These are phyloP conservation scores for Baeospora myosura DNA, from an alignment of 1,284 basidiomycete genomes.

Conservation along the genomic window DNA sequence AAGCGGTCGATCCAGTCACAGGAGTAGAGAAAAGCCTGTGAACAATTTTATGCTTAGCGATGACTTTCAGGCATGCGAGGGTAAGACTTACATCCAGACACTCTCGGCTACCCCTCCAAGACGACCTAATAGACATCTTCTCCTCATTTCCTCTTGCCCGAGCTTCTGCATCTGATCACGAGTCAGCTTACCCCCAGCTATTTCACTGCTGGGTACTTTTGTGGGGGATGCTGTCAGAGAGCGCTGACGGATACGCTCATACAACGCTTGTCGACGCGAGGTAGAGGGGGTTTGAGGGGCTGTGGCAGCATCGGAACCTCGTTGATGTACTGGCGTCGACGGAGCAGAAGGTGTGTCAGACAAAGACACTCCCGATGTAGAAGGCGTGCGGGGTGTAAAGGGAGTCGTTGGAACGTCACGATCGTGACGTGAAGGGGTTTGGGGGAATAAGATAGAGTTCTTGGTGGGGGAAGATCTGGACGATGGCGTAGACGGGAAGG, in stretches of 20 bases:
- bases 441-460: constrained; percentile 41
- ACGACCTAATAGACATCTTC: constrained; percentile 67
- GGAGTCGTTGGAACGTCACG: constrained; percentile 25
- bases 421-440: constrained; percentile 42
- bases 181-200: constrained; percentile 38
- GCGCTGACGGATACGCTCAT: constrained; percentile 68
- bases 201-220: constrained; percentile 40
- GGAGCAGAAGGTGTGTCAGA: constrained; percentile 34
- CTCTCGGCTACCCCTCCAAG: constrained; percentile 73
- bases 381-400: constrained; percentile 44
- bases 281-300: constrained; percentile 62
- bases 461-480: constrained; percentile 34
- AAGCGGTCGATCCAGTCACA: constrained; percentile 33
- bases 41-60: constrained; percentile 1
- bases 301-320: constrained; percentile 43
- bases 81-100: constrained; percentile 66
- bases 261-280: constrained; percentile 67
- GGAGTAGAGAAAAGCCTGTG: constrained; percentile 61
- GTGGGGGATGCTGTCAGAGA: constrained; percentile 61
- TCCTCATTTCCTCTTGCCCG: constrained; percentile 66
- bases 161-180: constrained; percentile 63
- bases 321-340: constrained; percentile 59
- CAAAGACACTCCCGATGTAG: constrained; percentile 28
- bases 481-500: constrained; percentile 42
- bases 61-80: constrained; percentile 5